Evolutionary conservation across 345 rosid genomes (phyloP).

Genomic region (Dipteronia dyeriana): DNA sequence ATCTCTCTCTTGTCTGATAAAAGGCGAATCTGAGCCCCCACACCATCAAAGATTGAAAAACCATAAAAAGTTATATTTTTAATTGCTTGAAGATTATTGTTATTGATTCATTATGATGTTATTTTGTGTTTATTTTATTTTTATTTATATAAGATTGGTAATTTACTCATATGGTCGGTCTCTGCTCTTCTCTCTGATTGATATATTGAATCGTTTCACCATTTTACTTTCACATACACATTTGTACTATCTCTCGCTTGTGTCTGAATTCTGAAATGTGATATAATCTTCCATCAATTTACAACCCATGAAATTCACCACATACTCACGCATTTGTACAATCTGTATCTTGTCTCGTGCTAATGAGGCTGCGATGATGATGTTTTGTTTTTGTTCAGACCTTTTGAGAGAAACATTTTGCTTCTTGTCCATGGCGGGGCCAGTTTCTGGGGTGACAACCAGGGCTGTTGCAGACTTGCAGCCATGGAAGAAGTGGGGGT

Average conservation of each 20-base stretch:
- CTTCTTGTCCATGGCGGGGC: not conserved
- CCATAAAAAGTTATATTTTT: not conserved
- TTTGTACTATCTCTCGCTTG: too few relatives aligned
- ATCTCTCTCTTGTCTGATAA: constrained; percentile 1
- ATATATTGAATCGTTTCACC: not conserved
- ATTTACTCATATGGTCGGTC: not conserved
- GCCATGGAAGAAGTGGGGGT: not conserved
- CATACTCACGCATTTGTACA: not conserved
- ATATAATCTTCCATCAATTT: too few relatives aligned
- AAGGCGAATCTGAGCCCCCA: not conserved
- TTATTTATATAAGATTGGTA: not conserved
- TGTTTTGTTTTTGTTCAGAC: not conserved
- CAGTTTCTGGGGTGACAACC: not conserved
- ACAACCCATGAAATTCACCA: too few relatives aligned
- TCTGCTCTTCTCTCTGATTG: constrained; percentile 3
- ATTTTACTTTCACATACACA: too few relatives aligned
- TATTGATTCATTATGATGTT: not conserved
- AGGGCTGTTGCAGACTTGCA: constrained; percentile 15
- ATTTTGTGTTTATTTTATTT: too few relatives aligned
- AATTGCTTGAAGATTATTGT: not conserved
- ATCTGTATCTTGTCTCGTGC: not conserved
- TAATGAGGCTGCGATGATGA: not conserved
- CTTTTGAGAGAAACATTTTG: not conserved
- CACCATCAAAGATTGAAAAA: not conserved
- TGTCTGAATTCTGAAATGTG: too few relatives aligned